A percentile compares a stretch with the other conserved stretches of the same genome.
Evolutionary conservation across 176 grass and related monocot genomes (phyloP).

Genomic region (Neostapfia colusana): DNA sequence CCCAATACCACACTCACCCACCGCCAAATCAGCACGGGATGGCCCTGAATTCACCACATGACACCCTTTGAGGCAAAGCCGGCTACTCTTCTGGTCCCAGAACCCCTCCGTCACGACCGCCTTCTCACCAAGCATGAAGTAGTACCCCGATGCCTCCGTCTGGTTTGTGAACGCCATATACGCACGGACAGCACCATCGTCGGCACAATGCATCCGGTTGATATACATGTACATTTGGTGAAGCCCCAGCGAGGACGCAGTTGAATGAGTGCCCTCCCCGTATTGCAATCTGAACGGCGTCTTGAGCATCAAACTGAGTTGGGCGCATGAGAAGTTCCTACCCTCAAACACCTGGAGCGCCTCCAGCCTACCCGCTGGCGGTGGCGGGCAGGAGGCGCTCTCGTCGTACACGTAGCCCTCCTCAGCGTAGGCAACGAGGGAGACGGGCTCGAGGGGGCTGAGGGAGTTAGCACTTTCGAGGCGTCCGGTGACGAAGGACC

Average conservation of each 20-base stretch:
- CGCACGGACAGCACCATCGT: conserved; percentile 50
- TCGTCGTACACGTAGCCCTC: conserved; percentile 52
- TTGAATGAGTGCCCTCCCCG: neutral
- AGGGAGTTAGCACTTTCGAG: conserved; percentile 44
- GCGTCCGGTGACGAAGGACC: conserved; percentile 55
- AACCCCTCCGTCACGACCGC: conserved; percentile 66
- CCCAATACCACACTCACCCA: conserved; percentile 60
- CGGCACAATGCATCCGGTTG: conserved; percentile 51
- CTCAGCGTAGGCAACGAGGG: conserved; percentile 63
- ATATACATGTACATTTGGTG: conserved; percentile 46
- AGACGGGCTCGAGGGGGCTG: conserved; percentile 42
- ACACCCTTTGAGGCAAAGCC: conserved; percentile 71
- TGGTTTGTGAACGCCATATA: conserved; percentile 64
- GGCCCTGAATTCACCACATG: conserved; percentile 35
- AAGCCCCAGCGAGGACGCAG: conserved; percentile 37
- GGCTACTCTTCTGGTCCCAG: conserved; percentile 54
- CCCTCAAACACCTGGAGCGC: conserved; percentile 49
- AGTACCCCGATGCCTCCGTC: conserved; percentile 11
- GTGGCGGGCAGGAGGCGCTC: conserved; percentile 58
- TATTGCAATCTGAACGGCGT: conserved; percentile 43
- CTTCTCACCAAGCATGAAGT: conserved; percentile 49
- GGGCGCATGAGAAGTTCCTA: conserved; percentile 37
- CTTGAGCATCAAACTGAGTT: conserved; percentile 41
- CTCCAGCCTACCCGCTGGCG: conserved; percentile 7
- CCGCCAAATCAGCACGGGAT: conserved; percentile 21